These are phyloP conservation scores for Pseudophaeomoniella oleicola DNA, from an alignment of 2,329 filamentous ascomycete genomes.

Conservation along the genomic window DNA sequence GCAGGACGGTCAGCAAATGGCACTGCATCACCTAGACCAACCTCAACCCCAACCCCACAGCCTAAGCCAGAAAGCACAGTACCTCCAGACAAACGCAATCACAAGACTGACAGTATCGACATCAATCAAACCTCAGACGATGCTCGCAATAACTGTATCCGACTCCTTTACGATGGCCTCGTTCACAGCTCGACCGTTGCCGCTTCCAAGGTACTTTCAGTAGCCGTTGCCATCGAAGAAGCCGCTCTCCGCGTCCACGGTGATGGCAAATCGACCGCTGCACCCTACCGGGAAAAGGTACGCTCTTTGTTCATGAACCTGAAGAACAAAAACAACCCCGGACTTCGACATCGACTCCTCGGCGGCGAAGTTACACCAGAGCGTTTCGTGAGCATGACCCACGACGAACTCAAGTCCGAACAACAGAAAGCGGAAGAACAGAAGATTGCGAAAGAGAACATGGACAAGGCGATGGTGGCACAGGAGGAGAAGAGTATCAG, in stretches of 20 bases:
- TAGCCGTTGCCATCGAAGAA: conserved; percentile 58
- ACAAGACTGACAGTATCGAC: conserved; percentile 68
- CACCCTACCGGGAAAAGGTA: conserved; percentile 74
- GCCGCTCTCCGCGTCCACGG: conserved; percentile 46
- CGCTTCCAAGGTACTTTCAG: conserved; percentile 51
- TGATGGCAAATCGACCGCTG: conserved; percentile 51
- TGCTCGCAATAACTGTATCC: conserved; percentile 71
- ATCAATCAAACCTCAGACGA: conserved; percentile 58
- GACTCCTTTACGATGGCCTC: conserved; percentile 86
- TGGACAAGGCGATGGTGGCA: conserved; percentile 92
- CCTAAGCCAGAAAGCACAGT: conserved; percentile 19
- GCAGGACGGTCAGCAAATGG: conserved; percentile 32
- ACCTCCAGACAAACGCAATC: conserved; percentile 62
- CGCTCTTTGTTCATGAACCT: conserved; percentile 88
- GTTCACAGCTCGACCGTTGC: conserved; percentile 49
- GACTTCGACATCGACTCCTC: conserved; percentile 63
- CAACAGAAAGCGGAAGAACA: conserved; percentile 64
- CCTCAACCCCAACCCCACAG: conserved; percentile 3
- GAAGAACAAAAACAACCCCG: conserved; percentile 77
- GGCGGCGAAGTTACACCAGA: conserved; percentile 56
- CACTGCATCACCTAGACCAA: conserved; percentile 34
- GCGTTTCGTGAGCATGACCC: conserved; percentile 70
- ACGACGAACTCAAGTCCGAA: conserved; percentile 80
- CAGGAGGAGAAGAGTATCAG: conserved; percentile 84
- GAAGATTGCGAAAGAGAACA: conserved; percentile 75